Evolutionary conservation across 495 filamentous ascomycete genomes (phyloP).

Genomic region (Massariosphaeria phaeospora): DNA sequence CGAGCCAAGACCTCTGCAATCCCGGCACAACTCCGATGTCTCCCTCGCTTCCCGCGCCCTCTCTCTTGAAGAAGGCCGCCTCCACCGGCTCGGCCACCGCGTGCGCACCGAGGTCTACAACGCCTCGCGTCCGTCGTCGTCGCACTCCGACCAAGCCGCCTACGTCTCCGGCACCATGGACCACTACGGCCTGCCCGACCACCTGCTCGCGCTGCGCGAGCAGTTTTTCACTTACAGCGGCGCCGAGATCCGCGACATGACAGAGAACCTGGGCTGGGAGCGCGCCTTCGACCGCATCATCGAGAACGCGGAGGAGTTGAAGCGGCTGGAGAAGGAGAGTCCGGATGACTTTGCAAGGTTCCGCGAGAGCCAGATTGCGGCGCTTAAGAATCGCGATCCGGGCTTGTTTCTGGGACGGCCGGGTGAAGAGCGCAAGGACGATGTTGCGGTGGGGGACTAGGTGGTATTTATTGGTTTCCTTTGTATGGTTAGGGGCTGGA

Average conservation of each 20-base stretch:
- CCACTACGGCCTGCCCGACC: conserved; percentile 19
- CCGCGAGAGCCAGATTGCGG: conserved; percentile 30
- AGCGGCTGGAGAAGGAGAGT: conserved; percentile 32
- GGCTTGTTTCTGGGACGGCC: background rate
- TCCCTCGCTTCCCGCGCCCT: conserved; percentile 73
- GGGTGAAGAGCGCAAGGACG: conserved; percentile 6
- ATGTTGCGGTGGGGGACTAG: conserved; percentile 27
- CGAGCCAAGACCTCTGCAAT: conserved; percentile 41
- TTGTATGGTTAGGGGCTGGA: too few relatives aligned
- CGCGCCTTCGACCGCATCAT: conserved; percentile 31
- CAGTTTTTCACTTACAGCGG: conserved; percentile 32
- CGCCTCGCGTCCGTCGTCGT: conserved; percentile 39
- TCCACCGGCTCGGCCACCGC: conserved; percentile 78
- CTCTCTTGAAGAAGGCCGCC: conserved; percentile 81
- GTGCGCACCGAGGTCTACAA: conserved; percentile 65
- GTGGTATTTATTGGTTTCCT: too few relatives aligned
- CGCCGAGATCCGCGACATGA: conserved; percentile 34
- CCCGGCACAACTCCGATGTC: conserved; percentile 70
- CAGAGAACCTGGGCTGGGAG: conserved; percentile 30
- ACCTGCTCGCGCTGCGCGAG: conserved; percentile 24
- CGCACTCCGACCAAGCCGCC: conserved; percentile 36
- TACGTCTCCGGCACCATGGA: conserved; percentile 10
- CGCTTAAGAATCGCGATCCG: conserved; percentile 23
- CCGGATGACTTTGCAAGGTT: conserved; percentile 30
- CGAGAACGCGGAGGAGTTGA: conserved; percentile 39